These are phyloP conservation scores for Pseudonitzschia multistriata DNA, from an alignment of 108 stramenopile genomes.

Conservation along the genomic window DNA sequence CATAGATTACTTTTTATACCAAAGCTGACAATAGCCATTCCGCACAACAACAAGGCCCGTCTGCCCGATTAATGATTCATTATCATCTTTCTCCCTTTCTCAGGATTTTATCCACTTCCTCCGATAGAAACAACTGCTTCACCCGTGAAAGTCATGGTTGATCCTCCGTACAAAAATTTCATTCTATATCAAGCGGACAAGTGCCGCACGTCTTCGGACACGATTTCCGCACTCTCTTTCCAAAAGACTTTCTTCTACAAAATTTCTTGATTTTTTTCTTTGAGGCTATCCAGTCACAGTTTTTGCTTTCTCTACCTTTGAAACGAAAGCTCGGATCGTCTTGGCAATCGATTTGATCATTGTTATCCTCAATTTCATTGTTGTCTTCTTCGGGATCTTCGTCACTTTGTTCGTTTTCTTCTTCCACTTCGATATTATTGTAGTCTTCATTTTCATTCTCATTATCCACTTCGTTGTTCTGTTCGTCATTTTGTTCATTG, in stretches of 20 bases:
- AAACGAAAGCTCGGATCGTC: slow-evolving; percentile 1
- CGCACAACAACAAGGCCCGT: too few species aligned
- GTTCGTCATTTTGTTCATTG: background rate
- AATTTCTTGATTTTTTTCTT: background rate
- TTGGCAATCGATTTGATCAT: background rate
- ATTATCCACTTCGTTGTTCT: background rate
- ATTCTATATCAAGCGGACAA: background rate
- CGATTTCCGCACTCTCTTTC: background rate
- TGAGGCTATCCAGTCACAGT: background rate
- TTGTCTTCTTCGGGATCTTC: background rate
- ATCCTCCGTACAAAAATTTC: background rate
- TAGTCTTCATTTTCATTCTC: background rate
- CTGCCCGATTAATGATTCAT: too few species aligned
- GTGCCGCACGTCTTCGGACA: background rate
- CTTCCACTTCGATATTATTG: background rate
- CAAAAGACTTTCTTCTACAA: background rate
- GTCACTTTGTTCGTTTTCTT: background rate
- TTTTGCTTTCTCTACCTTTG: background rate
- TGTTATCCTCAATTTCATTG: background rate
- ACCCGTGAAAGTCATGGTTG: too few species aligned
- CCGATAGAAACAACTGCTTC: too few species aligned
- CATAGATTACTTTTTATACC: too few species aligned
- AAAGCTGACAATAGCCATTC: too few species aligned
- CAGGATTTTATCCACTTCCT: too few species aligned
- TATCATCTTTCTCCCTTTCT: too few species aligned